Percentiles rank a stretch among this genome's conserved stretches.
Evolutionary conservation across 73 alveolate genomes (phyloP).

Genomic region (Tetrahymena thermophila): DNA sequence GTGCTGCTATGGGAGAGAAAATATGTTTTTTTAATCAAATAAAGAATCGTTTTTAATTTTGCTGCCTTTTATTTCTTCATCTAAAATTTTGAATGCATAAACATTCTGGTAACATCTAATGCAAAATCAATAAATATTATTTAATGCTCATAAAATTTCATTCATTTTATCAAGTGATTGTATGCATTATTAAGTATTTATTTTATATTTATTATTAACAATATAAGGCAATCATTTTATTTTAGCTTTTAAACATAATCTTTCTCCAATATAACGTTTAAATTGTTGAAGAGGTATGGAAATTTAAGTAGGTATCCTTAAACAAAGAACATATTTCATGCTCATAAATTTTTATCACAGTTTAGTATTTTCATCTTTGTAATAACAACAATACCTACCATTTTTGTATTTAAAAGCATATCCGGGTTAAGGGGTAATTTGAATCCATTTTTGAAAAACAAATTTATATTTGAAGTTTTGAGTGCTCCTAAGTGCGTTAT

Average conservation of each 20-base stretch:
- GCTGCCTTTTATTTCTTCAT: background rate
- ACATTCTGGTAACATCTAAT: background rate
- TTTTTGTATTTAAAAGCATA: no score
- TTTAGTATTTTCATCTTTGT: background rate
- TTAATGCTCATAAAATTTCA: background rate
- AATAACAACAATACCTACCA: background rate
- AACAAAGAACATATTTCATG: background rate
- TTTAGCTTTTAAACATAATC: background rate
- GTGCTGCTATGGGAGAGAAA: background rate
- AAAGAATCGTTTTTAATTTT: background rate
- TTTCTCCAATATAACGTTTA: background rate
- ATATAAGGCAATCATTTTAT: background rate
- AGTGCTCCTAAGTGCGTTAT: background rate
- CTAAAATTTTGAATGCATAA: background rate
- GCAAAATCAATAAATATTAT: background rate
- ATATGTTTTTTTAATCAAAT: background rate
- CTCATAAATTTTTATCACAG: no score
- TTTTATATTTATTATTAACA: background rate
- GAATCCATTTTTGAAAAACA: background rate
- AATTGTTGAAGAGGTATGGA: background rate
- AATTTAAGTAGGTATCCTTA: background rate
- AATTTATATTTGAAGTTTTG: no score
- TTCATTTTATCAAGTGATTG: background rate
- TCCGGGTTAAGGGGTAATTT: background rate
- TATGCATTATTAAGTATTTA: background rate